Base-by-base conservation (phyloP, 1,139 yeast genomes). In the Casaregolazyma suthepensis region DNA sequence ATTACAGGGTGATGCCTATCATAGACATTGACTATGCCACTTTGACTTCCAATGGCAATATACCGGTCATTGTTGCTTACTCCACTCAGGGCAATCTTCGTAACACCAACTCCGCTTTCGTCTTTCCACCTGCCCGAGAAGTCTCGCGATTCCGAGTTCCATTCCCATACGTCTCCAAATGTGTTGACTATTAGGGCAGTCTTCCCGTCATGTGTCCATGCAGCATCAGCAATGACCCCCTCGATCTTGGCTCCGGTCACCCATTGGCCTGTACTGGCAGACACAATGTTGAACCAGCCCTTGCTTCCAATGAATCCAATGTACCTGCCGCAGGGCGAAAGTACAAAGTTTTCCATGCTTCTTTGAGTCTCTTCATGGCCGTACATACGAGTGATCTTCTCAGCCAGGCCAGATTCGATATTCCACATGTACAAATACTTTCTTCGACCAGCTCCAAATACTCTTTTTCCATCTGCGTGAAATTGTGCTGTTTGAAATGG, bases 121-220 rank as follows among this genome's bases (percentile, higher is more conserved):
- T 94, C 99, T 52, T 77, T 78, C 99, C 99, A 94, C 65, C 82
- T 81, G 53, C 77, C 75, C 1, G 79, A 58, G 22, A 88, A 76
- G 57, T 77, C 74, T 29, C 78, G 68, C 17, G 70, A 66, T 2
- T 70, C 71, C 54, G 85, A 69, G 57, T 80, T 80, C 73, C 88
- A 94, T 63, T 90, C 96, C 95, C 96, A 91, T 1, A 93, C 80
- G 58, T 89, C 95, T 45, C 98, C 98, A n/a, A 81, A 78, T 0
- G 83, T 76, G 65, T 87, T 91, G 19, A 84, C 80, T 23, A 87
- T 82, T 15, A 87, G 70, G 18, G 76, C 66, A 0, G 75, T 69
- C 55, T 82, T 84, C 53, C 85, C 84, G 46, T 68, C 68, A 26
- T 61, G 62, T 37, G 79, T 65, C 78, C 91, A 87, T 48, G 83